Conservation (phyloP, 768 basidiomycete genomes). For the Tulasnella calospora region DNA sequence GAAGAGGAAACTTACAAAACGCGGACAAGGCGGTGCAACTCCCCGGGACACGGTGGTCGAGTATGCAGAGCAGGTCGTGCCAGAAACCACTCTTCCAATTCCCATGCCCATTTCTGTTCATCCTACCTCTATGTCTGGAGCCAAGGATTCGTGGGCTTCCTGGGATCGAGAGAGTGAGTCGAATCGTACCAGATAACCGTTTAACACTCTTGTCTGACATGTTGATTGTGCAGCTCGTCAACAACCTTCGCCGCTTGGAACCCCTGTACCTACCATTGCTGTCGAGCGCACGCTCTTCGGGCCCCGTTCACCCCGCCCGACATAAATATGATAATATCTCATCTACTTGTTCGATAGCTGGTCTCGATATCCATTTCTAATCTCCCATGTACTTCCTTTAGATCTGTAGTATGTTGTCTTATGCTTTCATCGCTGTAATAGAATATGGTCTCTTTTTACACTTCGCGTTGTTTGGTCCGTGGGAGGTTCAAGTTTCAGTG, state of each 20-base stretch:
- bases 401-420: background rate
- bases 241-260: conserved; percentile 58
- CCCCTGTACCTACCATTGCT: conserved; percentile 48
- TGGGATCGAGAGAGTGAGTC: conserved; percentile 40
- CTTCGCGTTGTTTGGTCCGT: background rate
- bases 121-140: background rate
- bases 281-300: conserved; percentile 65
- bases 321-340: conserved; percentile 31
- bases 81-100: background rate
- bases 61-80: background rate
- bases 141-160: conserved; percentile 39
- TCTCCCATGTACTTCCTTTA: background rate
- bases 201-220: conserved; percentile 51
- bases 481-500: background rate
- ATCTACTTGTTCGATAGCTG: background rate
- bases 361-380: background rate
- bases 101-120: conserved; percentile 6
- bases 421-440: conserved; percentile 17
- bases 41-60: background rate
- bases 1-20: conserved; percentile 44
- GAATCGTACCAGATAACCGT: too few relatives aligned
- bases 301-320: conserved; percentile 57
- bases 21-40: background rate
- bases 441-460: background rate
- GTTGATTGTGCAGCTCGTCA: conserved; percentile 27